These are phyloP conservation scores for Ustilago nuda DNA, from an alignment of 1,284 basidiomycete genomes.

Conservation along the genomic window DNA sequence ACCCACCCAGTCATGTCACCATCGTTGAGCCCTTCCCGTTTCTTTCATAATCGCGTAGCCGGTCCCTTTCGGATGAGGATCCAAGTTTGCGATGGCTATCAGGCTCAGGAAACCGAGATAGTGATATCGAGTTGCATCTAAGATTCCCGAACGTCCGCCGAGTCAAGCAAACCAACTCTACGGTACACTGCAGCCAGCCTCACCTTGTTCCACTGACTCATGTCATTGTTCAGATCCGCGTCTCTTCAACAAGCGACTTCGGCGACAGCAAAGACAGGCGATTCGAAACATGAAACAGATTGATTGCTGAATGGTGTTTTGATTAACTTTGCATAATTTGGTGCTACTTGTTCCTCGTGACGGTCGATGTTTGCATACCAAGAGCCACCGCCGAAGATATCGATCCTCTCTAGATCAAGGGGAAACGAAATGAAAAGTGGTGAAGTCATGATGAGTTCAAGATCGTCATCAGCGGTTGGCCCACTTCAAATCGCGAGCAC, in stretches of 20 bases:
- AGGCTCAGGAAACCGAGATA: not conserved
- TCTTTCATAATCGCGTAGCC: not conserved
- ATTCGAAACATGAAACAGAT: not conserved
- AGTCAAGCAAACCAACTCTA: not conserved
- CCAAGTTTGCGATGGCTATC: not conserved
- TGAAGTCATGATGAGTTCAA: no score
- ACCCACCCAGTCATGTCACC: conserved; percentile 5
- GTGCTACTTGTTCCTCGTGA: not conserved
- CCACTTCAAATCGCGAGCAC: conserved; percentile 59
- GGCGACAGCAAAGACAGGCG: not conserved
- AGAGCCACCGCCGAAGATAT: not conserved
- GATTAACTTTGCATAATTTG: not conserved
- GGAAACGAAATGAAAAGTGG: no score
- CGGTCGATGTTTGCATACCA: not conserved
- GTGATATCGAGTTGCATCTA: not conserved
- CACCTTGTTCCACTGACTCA: not conserved
- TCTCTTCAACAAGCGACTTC: not conserved
- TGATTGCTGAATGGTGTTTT: not conserved
- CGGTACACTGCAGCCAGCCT: not conserved
- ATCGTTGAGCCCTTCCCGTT: not conserved
- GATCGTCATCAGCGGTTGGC: conserved; percentile 21
- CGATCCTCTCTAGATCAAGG: not conserved
- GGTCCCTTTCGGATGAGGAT: not conserved
- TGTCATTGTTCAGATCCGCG: not conserved
- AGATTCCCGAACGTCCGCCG: conserved; percentile 14